Conservation (phyloP, 2,329 filamentous ascomycete genomes). For the Metarhizium anisopliae region DNA sequence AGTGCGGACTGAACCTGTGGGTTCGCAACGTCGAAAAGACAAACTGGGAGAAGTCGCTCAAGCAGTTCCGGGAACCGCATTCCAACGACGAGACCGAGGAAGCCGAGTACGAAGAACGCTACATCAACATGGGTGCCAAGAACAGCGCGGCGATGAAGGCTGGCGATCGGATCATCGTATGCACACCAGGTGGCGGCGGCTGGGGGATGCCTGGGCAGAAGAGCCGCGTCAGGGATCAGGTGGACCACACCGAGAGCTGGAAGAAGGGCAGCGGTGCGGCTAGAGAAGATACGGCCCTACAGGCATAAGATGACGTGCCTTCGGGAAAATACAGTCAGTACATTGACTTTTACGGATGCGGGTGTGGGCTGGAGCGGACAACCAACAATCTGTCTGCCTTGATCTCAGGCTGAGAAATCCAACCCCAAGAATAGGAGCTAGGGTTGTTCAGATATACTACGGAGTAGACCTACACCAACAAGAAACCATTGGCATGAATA, state of each 20-base stretch:
- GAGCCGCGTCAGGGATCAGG: conserved; percentile 36
- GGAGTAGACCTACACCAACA: neutral
- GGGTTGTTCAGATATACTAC: neutral
- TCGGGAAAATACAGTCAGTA: neutral
- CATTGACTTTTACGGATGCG: neutral
- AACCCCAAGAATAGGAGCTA: neutral
- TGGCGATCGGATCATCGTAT: conserved; percentile 69
- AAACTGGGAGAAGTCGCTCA: conserved; percentile 36
- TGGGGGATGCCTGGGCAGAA: conserved; percentile 57
- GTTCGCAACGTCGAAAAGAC: conserved; percentile 59
- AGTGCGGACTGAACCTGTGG: conserved; percentile 81
- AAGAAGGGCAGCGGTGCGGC: conserved; percentile 47
- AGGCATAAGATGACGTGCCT: conserved; percentile 30
- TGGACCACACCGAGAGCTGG: conserved; percentile 48
- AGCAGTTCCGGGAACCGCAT: conserved; percentile 25
- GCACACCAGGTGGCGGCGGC: conserved; percentile 70
- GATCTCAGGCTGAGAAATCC: neutral
- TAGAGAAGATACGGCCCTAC: conserved; percentile 49
- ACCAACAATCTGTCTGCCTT: neutral
- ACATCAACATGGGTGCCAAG: conserved; percentile 69
- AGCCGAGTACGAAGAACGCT: conserved; percentile 45
- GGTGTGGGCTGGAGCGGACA: neutral
- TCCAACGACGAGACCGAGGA: conserved; percentile 19
- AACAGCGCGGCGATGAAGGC: conserved; percentile 69
- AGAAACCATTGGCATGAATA: neutral